These are phyloP conservation scores for Eragrostis nindensis DNA, from an alignment of 176 grass and related monocot species.

Conservation along the genomic window DNA sequence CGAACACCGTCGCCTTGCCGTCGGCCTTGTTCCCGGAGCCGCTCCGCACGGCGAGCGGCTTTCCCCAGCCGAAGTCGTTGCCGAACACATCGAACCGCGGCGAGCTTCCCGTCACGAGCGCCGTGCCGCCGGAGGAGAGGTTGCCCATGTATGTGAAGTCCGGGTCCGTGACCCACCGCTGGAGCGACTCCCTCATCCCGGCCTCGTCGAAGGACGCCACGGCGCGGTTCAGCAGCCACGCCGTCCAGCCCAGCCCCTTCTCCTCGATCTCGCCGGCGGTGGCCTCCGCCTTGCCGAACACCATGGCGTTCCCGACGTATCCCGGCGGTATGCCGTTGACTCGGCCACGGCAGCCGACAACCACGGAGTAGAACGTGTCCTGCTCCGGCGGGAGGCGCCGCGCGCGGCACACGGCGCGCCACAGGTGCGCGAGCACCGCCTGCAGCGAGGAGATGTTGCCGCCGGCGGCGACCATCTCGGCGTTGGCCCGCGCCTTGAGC, in stretches of 20 bases:
- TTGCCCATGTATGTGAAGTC: conserved; percentile 19
- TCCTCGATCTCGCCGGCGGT: conserved; percentile 43
- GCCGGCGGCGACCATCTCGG: conserved; percentile 30
- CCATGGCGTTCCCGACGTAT: conserved; percentile 54
- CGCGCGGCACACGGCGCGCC: conserved; percentile 46
- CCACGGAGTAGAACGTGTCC: conserved; percentile 37
- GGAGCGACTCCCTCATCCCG: neutral
- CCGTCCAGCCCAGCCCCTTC: conserved; percentile 36
- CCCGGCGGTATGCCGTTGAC: conserved; percentile 18
- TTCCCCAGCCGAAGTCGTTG: conserved; percentile 63
- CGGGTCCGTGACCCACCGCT: conserved; percentile 8
- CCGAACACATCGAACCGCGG: conserved; percentile 54
- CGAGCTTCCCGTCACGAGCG: conserved; percentile 39
- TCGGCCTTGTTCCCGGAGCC: conserved; percentile 46
- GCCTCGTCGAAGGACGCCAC: conserved; percentile 45
- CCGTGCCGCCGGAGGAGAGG: neutral
- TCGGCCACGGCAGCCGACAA: conserved; percentile 43
- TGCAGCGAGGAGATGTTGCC: conserved; percentile 59
- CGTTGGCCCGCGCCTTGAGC: conserved; percentile 47
- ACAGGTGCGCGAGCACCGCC: conserved; percentile 45
- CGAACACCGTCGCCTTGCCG: conserved; percentile 46
- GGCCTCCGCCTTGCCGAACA: conserved; percentile 1
- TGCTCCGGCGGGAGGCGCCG: conserved; percentile 33
- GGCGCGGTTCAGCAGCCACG: conserved; percentile 44
- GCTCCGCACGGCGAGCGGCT: conserved; percentile 40